These are phyloP conservation scores for Halteria grandinella DNA, from an alignment of 73 alveolate species.

Conservation along the genomic window DNA sequence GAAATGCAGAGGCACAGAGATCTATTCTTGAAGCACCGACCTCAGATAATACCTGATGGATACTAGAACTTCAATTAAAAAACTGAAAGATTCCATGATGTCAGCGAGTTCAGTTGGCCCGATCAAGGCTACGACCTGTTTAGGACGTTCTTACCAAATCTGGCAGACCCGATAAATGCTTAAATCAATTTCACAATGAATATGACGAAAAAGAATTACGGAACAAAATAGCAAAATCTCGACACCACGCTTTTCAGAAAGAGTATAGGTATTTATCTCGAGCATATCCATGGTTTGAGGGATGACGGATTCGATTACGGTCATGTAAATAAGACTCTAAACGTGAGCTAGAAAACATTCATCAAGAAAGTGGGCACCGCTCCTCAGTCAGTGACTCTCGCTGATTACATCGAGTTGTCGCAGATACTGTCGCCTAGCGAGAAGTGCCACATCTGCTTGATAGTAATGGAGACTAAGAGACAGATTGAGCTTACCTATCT, in stretches of 20 bases:
- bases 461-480: slow-evolving; percentile 60
- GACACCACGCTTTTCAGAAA: slow-evolving; percentile 46
- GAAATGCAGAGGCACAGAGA: not conserved
- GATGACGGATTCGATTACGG: slow-evolving; percentile 23
- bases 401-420: slow-evolving; percentile 31
- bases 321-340: slow-evolving; percentile 19
- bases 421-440: slow-evolving; percentile 33
- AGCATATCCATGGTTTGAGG: slow-evolving; percentile 36
- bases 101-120: slow-evolving; percentile 60
- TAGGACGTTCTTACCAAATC: slow-evolving; percentile 29
- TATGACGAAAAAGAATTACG: slow-evolving; percentile 57
- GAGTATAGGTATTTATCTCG: slow-evolving; percentile 23
- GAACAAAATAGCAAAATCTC: slow-evolving; percentile 7
- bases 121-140: slow-evolving; percentile 39
- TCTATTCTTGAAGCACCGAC: slow-evolving; percentile 37
- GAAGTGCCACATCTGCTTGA: slow-evolving; percentile 51
- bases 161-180: slow-evolving; percentile 11
- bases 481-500: slow-evolving; percentile 38
- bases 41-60: not conserved
- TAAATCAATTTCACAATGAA: slow-evolving; percentile 58
- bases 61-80: slow-evolving; percentile 25
- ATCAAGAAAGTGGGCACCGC: slow-evolving; percentile 27
- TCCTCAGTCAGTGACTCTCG: slow-evolving; percentile 14
- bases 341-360: slow-evolving; percentile 9
- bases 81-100: slow-evolving; percentile 18